A percentile compares a stretch with the other conserved stretches of the same genome.
phyloP scores from a whole-genome alignment of 306 rosid genomes.

The Prunus salicina region DNA sequence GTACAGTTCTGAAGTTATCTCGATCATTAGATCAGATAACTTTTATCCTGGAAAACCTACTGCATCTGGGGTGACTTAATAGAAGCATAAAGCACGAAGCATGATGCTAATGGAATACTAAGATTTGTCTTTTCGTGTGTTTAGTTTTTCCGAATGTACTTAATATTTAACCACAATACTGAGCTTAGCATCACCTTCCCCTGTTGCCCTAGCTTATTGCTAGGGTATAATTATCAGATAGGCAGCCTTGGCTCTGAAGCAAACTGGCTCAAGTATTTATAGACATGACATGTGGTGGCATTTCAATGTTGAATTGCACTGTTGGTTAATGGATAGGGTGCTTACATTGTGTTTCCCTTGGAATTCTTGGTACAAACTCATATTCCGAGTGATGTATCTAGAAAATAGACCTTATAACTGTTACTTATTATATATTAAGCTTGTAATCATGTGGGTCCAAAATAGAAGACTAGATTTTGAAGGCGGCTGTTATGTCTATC shows the following conservation, averaged over 20 bases:
- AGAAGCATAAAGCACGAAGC: neutral
- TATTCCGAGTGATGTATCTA: neutral
- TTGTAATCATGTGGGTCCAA: neutral
- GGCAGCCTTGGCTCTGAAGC: neutral
- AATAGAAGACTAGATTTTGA: neutral
- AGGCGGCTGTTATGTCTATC: neutral
- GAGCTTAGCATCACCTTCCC: neutral
- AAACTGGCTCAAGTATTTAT: neutral
- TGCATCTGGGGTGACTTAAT: no score
- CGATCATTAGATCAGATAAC: no score
- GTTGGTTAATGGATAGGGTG: neutral
- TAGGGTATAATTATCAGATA: neutral
- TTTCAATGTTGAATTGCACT: neutral
- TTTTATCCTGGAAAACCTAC: no score
- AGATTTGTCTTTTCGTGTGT: neutral
- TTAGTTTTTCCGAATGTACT: no score
- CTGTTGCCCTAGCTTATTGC: neutral
- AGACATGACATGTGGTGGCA: neutral
- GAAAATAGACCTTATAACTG: neutral
- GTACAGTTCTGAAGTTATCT: no score
- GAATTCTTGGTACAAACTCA: neutral
- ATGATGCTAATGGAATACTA: neutral
- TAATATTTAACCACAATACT: no score
- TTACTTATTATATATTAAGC: neutral
- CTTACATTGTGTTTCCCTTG: neutral